Percentiles rank a stretch among this genome's conserved stretches.
Conservation (phyloP, 495 filamentous ascomycete genomes). For the Monascus purpureus region DNA sequence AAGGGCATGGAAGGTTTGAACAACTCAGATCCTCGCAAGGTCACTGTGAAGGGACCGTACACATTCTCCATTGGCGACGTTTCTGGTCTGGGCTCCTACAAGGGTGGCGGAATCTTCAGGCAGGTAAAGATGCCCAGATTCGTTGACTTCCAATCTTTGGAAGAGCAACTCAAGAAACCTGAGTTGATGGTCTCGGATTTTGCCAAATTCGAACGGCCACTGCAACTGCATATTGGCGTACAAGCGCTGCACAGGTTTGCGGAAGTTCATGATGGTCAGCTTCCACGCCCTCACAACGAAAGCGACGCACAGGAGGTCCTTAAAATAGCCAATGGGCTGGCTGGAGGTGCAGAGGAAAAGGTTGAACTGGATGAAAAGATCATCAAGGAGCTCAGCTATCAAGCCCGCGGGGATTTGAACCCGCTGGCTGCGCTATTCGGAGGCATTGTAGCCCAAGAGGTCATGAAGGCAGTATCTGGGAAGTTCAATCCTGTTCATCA, state of each 20-base stretch:
- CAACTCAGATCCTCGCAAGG: conserved; percentile 63
- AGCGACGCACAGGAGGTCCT: conserved; percentile 69
- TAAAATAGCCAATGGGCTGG: conserved; percentile 55
- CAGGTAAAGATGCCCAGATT: conserved; percentile 98
- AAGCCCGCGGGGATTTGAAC: conserved; percentile 83
- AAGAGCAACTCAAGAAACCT: conserved; percentile 64
- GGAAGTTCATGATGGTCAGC: conserved; percentile 47
- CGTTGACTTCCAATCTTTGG: conserved; percentile 73
- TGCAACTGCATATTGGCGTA: conserved; percentile 82
- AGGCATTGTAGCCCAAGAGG: conserved; percentile 88
- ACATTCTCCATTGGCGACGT: conserved; percentile 96
- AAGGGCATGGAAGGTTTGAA: conserved; percentile 89
- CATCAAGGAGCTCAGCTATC: conserved; percentile 84
- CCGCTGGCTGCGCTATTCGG: conserved; percentile 94
- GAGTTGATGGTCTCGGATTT: conserved; percentile 88
- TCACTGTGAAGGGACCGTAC: conserved; percentile 90
- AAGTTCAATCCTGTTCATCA: conserved; percentile 92
- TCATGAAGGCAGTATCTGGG: conserved; percentile 91
- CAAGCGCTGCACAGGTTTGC: conserved; percentile 83
- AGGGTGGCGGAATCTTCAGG: conserved; percentile 73
- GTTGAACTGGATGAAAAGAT: conserved; percentile 85
- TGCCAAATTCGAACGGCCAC: conserved; percentile 90
- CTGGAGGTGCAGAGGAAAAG: conserved; percentile 49
- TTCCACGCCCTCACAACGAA: conserved; percentile 71
- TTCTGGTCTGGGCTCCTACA: conserved; percentile 68